phyloP scores from a whole-genome alignment of 768 basidiomycete species.

The Russula abietina region DNA sequence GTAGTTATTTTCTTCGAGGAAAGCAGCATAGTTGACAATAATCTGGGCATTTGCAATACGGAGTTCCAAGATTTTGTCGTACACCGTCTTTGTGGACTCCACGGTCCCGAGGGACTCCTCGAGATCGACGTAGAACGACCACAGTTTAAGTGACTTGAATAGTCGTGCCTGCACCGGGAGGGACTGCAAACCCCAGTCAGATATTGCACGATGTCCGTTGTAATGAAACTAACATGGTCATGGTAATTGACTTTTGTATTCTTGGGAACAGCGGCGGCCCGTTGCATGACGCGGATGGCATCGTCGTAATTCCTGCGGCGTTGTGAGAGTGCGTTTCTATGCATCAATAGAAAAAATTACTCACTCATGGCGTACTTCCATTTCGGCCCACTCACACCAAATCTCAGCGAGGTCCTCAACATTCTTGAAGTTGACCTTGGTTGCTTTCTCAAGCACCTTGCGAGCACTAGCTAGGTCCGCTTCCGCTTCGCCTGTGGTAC shows the following conservation, averaged over 20 bases:
- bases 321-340: conserved; percentile 20
- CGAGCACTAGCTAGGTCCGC: conserved; percentile 78
- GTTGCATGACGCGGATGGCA: conserved; percentile 91
- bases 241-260: conserved; percentile 89
- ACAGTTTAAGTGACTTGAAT: conserved; percentile 97
- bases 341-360: conserved; percentile 31
- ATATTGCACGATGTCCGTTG: conserved; percentile 18
- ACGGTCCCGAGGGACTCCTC: conserved; percentile 96
- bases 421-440: conserved; percentile 85
- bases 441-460: conserved; percentile 89
- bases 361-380: conserved; percentile 94
- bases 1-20: conserved; percentile 96
- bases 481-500: conserved; percentile 71
- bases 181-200: conserved; percentile 39
- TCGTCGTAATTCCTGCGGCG: conserved; percentile 87
- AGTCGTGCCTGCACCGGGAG: conserved; percentile 82
- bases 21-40: conserved; percentile 94
- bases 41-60: conserved; percentile 97
- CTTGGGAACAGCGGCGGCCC: conserved; percentile 87
- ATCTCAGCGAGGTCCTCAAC: conserved; percentile 97
- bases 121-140: conserved; percentile 98
- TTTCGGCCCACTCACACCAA: conserved; percentile 99
- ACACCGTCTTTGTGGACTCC: conserved; percentile 84
- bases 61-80: conserved; percentile 94
- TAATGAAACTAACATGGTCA: conserved; percentile 67